Evolutionary conservation across 139 green algal genomes (phyloP), one percentile per base, ranked within the genome.

Genomic region (Chlorella sorokiniana): DNA sequence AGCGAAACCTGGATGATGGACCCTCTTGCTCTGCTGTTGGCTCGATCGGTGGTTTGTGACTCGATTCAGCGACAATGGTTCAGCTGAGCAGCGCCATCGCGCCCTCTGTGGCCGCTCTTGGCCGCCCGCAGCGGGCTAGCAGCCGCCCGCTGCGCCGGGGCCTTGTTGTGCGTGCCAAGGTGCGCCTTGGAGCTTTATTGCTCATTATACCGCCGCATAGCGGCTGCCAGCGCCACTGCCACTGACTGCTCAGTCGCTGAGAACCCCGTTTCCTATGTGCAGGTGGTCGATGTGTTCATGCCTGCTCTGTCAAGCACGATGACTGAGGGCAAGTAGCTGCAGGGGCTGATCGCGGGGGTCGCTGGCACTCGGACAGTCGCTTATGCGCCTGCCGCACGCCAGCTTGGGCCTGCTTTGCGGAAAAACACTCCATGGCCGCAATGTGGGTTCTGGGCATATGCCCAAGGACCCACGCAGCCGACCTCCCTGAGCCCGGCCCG

Each of bases 251-350:
- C 40, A 42, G 44, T 63, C 20, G n/a, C 48, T 27, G 11, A 63
- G n/a, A 79, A 45, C 33, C 92, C 91, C 33, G 89, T 59, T 11
- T 59, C 14, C 48, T 59, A 25, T 11, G 48, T 59, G 16, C 48
- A 59, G 48, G 48, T 98, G 16, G 97, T 96, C 84, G 96, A 99
- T 42, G 93, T 99, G 5, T 98, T 99, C 88, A 99, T 99, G 96
- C 96, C 96, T 16, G 96, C 96, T 0, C 89, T 99, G 45, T 93
- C 84, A 38, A 94, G 88, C 38, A 97, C 94, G 31, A 97, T 97
- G 94, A 97, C 94, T 18, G 89, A 94, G 79, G 90, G 89, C 40
- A 85, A 88, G 69, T 38, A n/a, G 38, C 38, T 48, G 23, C 20
- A 76, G 9, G 69, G 9, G 41, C 41, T n/a, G 45, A 42, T 42